Evolutionary conservation across 768 basidiomycete genomes (phyloP).

Genomic region (Krasilnikovozyma curviuscula): DNA sequence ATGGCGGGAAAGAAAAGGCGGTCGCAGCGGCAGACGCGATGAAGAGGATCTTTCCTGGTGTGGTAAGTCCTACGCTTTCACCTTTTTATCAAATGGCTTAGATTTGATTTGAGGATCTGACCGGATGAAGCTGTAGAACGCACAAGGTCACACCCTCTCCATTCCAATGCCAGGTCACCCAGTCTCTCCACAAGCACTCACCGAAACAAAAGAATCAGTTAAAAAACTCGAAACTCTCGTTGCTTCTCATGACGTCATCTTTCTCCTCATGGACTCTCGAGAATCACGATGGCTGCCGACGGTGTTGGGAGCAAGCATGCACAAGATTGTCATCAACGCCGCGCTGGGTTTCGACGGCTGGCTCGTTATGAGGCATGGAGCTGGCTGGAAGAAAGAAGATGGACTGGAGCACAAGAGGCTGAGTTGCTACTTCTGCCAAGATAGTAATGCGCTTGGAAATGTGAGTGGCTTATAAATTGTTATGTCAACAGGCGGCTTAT

Average conservation of each 20-base stretch:
- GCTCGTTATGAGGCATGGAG: conserved; percentile 90
- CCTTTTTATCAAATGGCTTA: background rate
- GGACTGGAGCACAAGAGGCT: conserved; percentile 28
- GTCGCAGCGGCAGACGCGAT: conserved; percentile 67
- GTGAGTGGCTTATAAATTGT: conserved; percentile 31
- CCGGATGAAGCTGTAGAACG: conserved; percentile 40
- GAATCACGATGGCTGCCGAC: conserved; percentile 95
- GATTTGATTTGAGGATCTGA: background rate
- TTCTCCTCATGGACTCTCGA: conserved; percentile 92
- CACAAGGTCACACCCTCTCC: conserved; percentile 52
- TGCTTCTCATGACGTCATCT: conserved; percentile 71
- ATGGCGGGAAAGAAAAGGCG: conserved; percentile 87
- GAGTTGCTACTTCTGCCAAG: conserved; percentile 97
- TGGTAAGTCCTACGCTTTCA: conserved; percentile 37
- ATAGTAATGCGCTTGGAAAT: conserved; percentile 88
- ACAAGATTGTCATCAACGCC: conserved; percentile 86
- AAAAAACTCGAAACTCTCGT: conserved; percentile 53
- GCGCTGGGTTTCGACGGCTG: conserved; percentile 91
- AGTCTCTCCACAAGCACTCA: conserved; percentile 35
- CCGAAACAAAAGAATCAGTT: conserved; percentile 50
- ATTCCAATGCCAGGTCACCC: conserved; percentile 99
- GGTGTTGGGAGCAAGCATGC: conserved; percentile 60
- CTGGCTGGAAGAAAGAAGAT: conserved; percentile 29
- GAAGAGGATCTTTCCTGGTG: conserved; percentile 77
- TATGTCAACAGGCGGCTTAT: background rate